These are phyloP conservation scores for Puccinia horiana DNA, from an alignment of 1,284 basidiomycete genomes.

Conservation along the genomic window DNA sequence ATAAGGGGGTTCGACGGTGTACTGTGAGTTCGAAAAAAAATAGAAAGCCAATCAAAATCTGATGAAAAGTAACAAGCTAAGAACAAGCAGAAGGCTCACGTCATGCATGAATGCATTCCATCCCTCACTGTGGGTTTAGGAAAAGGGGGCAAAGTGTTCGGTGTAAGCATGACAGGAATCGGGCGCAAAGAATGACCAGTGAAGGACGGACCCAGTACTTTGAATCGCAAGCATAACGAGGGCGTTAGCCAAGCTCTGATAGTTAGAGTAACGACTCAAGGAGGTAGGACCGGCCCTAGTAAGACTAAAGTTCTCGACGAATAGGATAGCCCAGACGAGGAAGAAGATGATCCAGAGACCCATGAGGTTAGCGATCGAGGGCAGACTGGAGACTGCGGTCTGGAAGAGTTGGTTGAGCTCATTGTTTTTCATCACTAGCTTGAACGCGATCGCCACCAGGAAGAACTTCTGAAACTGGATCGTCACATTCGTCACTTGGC, in stretches of 20 bases:
- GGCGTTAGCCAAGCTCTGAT: constrained; percentile 74
- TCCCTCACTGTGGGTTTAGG: constrained; percentile 67
- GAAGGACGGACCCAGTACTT: constrained; percentile 61
- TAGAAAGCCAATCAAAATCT: neutral
- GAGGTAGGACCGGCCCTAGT: constrained; percentile 74
- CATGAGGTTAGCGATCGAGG: constrained; percentile 81
- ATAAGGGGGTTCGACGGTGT: constrained; percentile 69
- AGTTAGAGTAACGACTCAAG: constrained; percentile 76
- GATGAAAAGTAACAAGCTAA: neutral
- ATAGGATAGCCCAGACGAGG: constrained; percentile 86
- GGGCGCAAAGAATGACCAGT: neutral
- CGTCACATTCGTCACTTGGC: constrained; percentile 52
- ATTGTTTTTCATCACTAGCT: constrained; percentile 86
- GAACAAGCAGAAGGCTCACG: constrained; percentile 59
- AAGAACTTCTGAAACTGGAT: constrained; percentile 89
- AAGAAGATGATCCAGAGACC: constrained; percentile 89
- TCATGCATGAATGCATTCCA: constrained; percentile 96
- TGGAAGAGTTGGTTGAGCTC: constrained; percentile 94
- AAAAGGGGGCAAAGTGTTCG: neutral
- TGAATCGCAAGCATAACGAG: constrained; percentile 75
- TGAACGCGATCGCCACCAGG: constrained; percentile 87
- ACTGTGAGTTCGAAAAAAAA: constrained; percentile 39
- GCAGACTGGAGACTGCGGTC: constrained; percentile 84
- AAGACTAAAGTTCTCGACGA: constrained; percentile 87
- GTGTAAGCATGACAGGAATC: neutral